A percentile compares a stretch with the other conserved stretches of the same genome.
phyloP scores from a whole-genome alignment of 2,329 filamentous ascomycete species.

The Fusarium nodosum region DNA sequence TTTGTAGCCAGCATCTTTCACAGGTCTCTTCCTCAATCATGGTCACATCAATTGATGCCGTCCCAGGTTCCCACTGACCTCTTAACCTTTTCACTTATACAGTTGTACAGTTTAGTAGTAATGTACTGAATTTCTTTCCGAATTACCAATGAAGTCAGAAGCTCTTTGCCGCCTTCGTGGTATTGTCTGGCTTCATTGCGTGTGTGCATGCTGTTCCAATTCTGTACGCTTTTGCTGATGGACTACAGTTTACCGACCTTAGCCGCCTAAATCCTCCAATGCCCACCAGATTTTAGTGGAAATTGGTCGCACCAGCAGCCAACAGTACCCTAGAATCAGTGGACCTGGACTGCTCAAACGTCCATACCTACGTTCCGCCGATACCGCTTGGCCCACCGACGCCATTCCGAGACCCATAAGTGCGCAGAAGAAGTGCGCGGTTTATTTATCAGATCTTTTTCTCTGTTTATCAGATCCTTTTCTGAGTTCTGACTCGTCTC shows the following conservation, averaged over 20 bases:
- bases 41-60: neutral
- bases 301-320: neutral
- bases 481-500: conserved; percentile 23
- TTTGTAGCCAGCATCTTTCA: too few species aligned
- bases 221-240: too few species aligned
- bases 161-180: neutral
- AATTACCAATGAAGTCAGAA: neutral
- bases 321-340: neutral
- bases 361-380: conserved; percentile 14
- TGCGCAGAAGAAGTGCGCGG: conserved; percentile 26
- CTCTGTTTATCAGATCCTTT: conserved; percentile 39
- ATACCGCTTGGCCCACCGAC: conserved; percentile 32
- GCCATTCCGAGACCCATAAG: conserved; percentile 35
- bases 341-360: neutral
- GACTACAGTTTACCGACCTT: conserved; percentile 16
- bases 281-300: neutral
- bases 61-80: neutral
- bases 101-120: neutral
- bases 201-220: too few species aligned
- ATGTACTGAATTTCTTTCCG: neutral
- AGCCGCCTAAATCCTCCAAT: conserved; percentile 20
- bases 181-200: neutral
- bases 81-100: too few species aligned
- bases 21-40: too few species aligned
- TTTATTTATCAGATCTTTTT: conserved; percentile 39